Percentiles rank a stretch among this genome's conserved stretches.
Evolutionary conservation across 495 filamentous ascomycete species (phyloP).

Genomic region (Lindgomyces ingoldianus): DNA sequence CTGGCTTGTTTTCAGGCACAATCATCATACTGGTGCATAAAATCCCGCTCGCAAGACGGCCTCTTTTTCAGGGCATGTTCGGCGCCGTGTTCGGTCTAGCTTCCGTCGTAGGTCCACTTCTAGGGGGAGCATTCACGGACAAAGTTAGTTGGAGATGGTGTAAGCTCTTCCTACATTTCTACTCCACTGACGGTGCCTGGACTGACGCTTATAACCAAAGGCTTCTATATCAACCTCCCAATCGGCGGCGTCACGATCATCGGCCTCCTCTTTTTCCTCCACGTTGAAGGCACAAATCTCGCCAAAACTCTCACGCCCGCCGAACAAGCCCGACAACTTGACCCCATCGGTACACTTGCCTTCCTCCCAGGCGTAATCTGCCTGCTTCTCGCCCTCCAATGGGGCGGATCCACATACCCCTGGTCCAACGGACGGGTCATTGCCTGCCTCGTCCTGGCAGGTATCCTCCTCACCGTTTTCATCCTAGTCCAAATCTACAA

Average conservation of each 20-base stretch:
- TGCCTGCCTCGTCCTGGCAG: slow-evolving; percentile 57
- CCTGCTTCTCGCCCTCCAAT: slow-evolving; percentile 78
- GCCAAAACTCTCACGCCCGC: neutral
- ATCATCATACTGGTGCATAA: slow-evolving; percentile 76
- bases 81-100: slow-evolving; percentile 83
- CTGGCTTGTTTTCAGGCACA: slow-evolving; percentile 53
- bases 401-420: slow-evolving; percentile 70
- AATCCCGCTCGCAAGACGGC: slow-evolving; percentile 68
- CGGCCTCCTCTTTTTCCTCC: neutral
- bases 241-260: slow-evolving; percentile 49
- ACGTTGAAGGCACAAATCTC: neutral
- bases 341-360: slow-evolving; percentile 63
- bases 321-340: slow-evolving; percentile 60
- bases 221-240: slow-evolving; percentile 67
- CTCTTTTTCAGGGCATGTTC: slow-evolving; percentile 70
- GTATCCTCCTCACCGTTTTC: neutral
- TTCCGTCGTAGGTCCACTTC: slow-evolving; percentile 46
- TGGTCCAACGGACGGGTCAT: slow-evolving; percentile 70
- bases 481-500: neutral
- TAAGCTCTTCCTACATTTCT: slow-evolving; percentile 10
- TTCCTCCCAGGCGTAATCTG: slow-evolving; percentile 73
- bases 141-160: slow-evolving; percentile 75
- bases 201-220: neutral
- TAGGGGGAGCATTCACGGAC: slow-evolving; percentile 44
- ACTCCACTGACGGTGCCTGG: neutral